Evolutionary conservation across 2,329 filamentous ascomycete genomes (phyloP), one percentile per base, ranked within the genome.

Genomic region (Cyclaneusma minus): DNA sequence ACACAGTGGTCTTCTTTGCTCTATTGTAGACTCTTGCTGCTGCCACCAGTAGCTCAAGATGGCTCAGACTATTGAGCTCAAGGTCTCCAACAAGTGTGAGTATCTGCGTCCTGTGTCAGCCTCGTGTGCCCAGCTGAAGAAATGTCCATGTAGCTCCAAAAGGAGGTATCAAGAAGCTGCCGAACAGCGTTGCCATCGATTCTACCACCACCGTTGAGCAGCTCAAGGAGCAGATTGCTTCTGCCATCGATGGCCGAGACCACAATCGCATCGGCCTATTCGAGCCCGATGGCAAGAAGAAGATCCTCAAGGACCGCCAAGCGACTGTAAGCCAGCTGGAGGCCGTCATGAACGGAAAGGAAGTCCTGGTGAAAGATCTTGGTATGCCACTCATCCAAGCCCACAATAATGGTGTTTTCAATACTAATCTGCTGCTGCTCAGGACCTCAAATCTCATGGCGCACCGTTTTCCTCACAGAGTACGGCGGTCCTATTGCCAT

Each of bases 391-490:
- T 9, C 16, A 15, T 24, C 10, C 20, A 11, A 19, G 16, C 13
- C 18, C 21, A n/a, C 18, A 13, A 16, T 13, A 5, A 12, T 18
- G 18, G 11, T 12, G 20, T 26, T 25, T 28, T 17, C 28, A 25
- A 23, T 28, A 6, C 38, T 49, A 35, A 51, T 34, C 18, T 8
- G 25, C 13, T 6, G 7, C 11, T 21, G 14, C 13, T 18, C 32
- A 92, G 84, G 89, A 10, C 69, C 75, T 25, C 89, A 98, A 53
- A 77, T 94, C 29, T 72, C 71, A 35, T 98, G 89, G 89, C 75
- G 73, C 37, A 89, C 82, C 33, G 87, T 95, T 51, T 98, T 87
- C 62, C 58, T 94, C 35, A 74, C 94, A 58, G 89, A 98, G 56
- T 98, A 98, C 54, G 56, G 89, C 38, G 89, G 89, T 4, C 89